A percentile compares a stretch with the other conserved stretches of the same genome.
phyloP scores from a whole-genome alignment of 2,329 filamentous ascomycete species.

The Penicillium hordei region DNA sequence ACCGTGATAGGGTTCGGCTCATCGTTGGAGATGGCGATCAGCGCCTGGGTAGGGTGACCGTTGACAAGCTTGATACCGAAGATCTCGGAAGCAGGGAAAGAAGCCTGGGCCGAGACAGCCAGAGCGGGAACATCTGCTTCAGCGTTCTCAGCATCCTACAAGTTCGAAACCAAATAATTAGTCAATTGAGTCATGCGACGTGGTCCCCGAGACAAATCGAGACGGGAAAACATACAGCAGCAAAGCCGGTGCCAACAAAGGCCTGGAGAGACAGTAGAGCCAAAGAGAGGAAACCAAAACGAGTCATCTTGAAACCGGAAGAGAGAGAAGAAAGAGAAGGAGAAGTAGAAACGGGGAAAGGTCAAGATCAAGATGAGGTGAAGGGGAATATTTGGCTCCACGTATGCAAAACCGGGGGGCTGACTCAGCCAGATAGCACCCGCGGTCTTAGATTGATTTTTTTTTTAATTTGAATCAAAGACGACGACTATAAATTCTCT shows the following conservation, averaged over 20 bases:
- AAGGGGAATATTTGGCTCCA: conserved; percentile 29
- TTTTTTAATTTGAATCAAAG: conserved; percentile 7
- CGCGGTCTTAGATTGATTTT: conserved; percentile 13
- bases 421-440: conserved; percentile 21
- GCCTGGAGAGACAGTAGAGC: conserved; percentile 70
- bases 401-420: conserved; percentile 26
- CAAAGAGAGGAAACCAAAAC: conserved; percentile 69
- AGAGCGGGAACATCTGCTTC: conserved; percentile 62
- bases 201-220: neutral
- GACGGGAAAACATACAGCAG: conserved; percentile 53
- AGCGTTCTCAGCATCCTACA: conserved; percentile 61
- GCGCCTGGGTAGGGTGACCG: conserved; percentile 76
- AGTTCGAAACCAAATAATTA: conserved; percentile 13
- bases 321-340: conserved; percentile 11
- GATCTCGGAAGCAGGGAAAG: conserved; percentile 70
- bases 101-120: conserved; percentile 56
- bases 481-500: conserved; percentile 1
- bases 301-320: conserved; percentile 61
- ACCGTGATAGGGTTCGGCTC: conserved; percentile 75
- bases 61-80: conserved; percentile 97
- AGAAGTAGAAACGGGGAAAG: neutral
- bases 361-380: conserved; percentile 11
- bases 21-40: conserved; percentile 80
- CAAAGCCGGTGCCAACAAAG: conserved; percentile 63
- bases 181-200: conserved; percentile 25